phyloP scores from a whole-genome alignment of 106 monocot species.

The Dactylorhiza incarnata region DNA sequence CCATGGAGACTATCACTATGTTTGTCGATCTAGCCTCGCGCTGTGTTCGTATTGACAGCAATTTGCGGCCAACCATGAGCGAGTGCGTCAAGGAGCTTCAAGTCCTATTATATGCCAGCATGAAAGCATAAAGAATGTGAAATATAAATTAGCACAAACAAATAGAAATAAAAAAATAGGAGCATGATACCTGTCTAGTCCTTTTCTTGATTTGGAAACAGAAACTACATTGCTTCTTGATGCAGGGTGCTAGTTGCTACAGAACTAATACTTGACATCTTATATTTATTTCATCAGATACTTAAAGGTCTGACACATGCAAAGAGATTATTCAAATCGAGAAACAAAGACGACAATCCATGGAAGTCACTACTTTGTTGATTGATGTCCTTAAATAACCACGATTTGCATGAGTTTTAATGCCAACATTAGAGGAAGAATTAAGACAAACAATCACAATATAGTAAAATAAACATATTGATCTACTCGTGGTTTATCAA shows the following conservation, averaged over 20 bases:
- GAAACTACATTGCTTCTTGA: neutral
- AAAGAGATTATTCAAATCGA: neutral
- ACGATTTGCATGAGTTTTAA: neutral
- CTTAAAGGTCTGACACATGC: neutral
- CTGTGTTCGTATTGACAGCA: constrained; percentile 74
- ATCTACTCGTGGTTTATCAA: neutral
- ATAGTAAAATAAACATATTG: neutral
- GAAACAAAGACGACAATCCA: neutral
- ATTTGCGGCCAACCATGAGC: constrained; percentile 53
- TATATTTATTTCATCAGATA: neutral
- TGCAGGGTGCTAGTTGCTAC: neutral
- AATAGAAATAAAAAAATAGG: neutral
- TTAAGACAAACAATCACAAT: neutral
- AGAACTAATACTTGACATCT: neutral
- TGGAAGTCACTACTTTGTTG: neutral
- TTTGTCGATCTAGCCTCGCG: constrained; percentile 54
- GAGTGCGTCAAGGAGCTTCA: constrained; percentile 72
- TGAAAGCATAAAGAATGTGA: constrained; percentile 14
- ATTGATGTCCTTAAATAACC: neutral
- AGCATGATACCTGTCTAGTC: neutral
- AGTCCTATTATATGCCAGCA: constrained; percentile 35
- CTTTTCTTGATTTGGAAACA: neutral
- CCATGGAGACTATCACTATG: constrained; percentile 43
- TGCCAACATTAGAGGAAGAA: no score
- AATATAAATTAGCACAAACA: neutral